Evolutionary conservation across 257 asterid species (phyloP), one percentile per base, ranked within the genome.

Genomic region (Primulina tabacum): DNA sequence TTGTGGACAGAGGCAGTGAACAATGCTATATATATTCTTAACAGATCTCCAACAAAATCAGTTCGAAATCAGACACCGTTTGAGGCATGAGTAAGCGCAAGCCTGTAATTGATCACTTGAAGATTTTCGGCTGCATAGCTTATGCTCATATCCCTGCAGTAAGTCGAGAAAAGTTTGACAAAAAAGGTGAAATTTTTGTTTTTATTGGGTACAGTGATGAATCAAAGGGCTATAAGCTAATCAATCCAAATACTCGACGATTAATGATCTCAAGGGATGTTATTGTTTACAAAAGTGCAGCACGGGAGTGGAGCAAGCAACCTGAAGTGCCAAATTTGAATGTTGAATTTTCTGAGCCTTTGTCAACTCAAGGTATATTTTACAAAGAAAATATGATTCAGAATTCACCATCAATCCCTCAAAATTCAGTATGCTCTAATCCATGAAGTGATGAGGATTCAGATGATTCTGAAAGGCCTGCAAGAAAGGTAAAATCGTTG

Each of bases 121-220:
- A 5, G 38, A 29, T 76, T 3, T 71, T 61, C 0, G 71, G 58
- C 0, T 8, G 62, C 55, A 35, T 67, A 4, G 62, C 73, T 9
- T 67, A 72, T 56, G 60, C 77, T 8, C 68, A n/a, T 4, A 21
- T 67, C 5, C 20, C 71, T 11, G 7, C 63, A 9, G 60, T 24
- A 21, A 20, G 9, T n/a, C 9, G 58, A 5, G 59, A 67, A 4
- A 68, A 72, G 10, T 30, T 12, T 47, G 75, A 68, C 17, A 38
- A 57, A 3, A 69, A 70, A 10, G 16, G 43, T 1, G 8, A 73
- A 26, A 76, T 66, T 29, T 5, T 59, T 0, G 24, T 76, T 6
- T 65, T 64, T 34, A 11, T 71, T 7, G 64, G 80, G 8, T 76
- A 21, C 5, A 71, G 35, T 14, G 37, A 64, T 20, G 73, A 71